phyloP scores from a whole-genome alignment of 2,329 filamentous ascomycete species.

The Bipolaris sorokiniana region DNA sequence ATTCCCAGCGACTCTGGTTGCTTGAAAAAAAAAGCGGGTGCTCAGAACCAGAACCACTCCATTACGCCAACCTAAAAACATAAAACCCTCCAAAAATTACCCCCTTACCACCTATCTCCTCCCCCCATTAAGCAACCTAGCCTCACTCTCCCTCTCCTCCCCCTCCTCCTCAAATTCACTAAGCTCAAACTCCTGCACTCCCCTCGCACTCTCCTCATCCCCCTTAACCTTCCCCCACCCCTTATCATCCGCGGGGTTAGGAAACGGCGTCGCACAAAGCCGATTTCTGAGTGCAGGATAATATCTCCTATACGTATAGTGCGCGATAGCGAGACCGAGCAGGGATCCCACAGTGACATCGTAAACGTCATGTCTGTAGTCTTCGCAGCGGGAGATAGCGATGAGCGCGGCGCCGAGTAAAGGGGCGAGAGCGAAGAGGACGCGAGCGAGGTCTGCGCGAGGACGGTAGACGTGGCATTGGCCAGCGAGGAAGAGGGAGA shows the following conservation, averaged over 20 bases:
- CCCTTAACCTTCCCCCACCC: constrained; percentile 51
- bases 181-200: constrained; percentile 44
- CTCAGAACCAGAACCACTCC: neutral
- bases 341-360: constrained; percentile 64
- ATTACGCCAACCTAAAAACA: neutral
- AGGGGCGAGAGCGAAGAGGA: constrained; percentile 62
- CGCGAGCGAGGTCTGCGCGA: constrained; percentile 61
- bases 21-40: neutral
- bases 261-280: constrained; percentile 60
- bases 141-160: constrained; percentile 34
- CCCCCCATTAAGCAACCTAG: constrained; percentile 28
- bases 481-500: constrained; percentile 72
- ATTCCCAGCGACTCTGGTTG: too few species aligned
- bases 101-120: constrained; percentile 6
- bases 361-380: constrained; percentile 69
- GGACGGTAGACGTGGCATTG: constrained; percentile 66
- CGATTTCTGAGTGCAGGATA: constrained; percentile 61
- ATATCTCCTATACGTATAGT: constrained; percentile 66
- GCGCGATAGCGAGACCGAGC: constrained; percentile 61
- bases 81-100: neutral
- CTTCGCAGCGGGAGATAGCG: constrained; percentile 66
- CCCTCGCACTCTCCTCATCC: constrained; percentile 52
- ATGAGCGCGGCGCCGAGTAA: constrained; percentile 64
- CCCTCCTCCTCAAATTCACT: constrained; percentile 43
- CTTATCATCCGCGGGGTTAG: constrained; percentile 45